These are phyloP conservation scores for Solanum dulcamara DNA, from an alignment of 257 asterid species.

Conservation along the genomic window DNA sequence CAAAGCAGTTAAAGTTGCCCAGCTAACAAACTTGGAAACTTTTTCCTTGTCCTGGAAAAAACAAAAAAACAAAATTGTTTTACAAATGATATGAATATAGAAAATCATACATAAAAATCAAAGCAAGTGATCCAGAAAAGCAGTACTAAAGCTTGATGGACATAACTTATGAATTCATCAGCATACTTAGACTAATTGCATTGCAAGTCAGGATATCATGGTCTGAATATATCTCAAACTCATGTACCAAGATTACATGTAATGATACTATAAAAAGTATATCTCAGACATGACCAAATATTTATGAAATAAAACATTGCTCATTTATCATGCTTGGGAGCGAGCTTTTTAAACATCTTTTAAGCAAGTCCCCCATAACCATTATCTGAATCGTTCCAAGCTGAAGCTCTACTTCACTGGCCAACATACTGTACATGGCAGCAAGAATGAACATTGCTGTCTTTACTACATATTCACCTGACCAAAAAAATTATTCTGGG, in stretches of 20 bases:
- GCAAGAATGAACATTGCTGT: not conserved
- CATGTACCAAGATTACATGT: not conserved
- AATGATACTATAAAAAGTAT: not conserved
- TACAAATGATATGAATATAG: not conserved
- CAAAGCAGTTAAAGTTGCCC: conserved; percentile 62
- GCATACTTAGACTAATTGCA: not conserved
- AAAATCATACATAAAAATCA: not conserved
- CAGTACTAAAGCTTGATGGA: not conserved
- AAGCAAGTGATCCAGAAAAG: not conserved
- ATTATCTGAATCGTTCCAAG: not conserved
- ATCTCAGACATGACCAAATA: not conserved
- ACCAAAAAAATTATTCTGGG: not conserved
- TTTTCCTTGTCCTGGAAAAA: conserved; percentile 45
- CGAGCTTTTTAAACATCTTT: not conserved
- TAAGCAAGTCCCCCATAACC: not conserved
- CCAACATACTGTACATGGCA: not conserved
- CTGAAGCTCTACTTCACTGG: not conserved
- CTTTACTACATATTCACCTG: not conserved
- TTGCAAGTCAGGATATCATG: not conserved
- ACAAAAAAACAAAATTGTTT: not conserved
- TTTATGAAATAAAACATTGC: not conserved
- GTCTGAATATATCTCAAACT: not conserved
- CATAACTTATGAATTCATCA: not conserved
- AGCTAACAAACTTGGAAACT: conserved; percentile 48
- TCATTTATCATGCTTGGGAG: not conserved